A percentile compares a stretch with the other conserved stretches of the same genome.
These are phyloP conservation scores for Magnaporthiopsis rhizophila DNA, from an alignment of 2,329 filamentous ascomycete genomes.

Conservation along the genomic window DNA sequence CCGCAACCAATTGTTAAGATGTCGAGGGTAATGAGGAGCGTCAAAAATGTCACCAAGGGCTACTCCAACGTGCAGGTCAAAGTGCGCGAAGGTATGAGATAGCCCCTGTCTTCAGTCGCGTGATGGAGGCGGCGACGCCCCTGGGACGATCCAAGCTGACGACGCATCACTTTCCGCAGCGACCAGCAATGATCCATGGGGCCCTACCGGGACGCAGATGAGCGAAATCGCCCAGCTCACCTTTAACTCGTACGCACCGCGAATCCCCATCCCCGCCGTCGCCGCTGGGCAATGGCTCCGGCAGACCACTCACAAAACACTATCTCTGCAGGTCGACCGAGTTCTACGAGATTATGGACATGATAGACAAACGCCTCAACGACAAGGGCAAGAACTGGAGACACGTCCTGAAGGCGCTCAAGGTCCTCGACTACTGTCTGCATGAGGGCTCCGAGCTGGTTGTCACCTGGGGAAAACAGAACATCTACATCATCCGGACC, in stretches of 20 bases:
- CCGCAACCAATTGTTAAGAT: conserved; percentile 42
- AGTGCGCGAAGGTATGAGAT: conserved; percentile 80
- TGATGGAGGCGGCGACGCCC: background rate
- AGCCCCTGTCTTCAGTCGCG: conserved; percentile 4
- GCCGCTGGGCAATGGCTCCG: background rate
- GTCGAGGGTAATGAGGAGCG: conserved; percentile 95
- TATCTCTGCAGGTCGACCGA: conserved; percentile 65
- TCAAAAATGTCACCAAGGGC: conserved; percentile 99
- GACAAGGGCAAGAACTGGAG: conserved; percentile 99
- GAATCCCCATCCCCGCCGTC: background rate
- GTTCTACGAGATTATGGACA: conserved; percentile 99
- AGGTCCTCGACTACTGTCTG: conserved; percentile 94
- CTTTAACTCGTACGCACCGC: conserved; percentile 77
- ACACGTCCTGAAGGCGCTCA: conserved; percentile 93
- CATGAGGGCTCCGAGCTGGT: conserved; percentile 95
- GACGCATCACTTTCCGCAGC: conserved; percentile 45
- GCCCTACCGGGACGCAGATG: conserved; percentile 96
- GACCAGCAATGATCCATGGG: conserved; percentile 98
- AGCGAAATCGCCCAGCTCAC: conserved; percentile 96
- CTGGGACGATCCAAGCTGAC: conserved; percentile 19
- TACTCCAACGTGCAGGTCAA: conserved; percentile 96
- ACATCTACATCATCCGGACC: conserved; percentile 98
- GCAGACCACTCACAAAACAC: background rate
- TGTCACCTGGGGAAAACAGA: conserved; percentile 96
- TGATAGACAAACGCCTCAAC: conserved; percentile 96